Conservation (phyloP, 202 grass and related monocot species). For the Brachypodium distachyon region DNA sequence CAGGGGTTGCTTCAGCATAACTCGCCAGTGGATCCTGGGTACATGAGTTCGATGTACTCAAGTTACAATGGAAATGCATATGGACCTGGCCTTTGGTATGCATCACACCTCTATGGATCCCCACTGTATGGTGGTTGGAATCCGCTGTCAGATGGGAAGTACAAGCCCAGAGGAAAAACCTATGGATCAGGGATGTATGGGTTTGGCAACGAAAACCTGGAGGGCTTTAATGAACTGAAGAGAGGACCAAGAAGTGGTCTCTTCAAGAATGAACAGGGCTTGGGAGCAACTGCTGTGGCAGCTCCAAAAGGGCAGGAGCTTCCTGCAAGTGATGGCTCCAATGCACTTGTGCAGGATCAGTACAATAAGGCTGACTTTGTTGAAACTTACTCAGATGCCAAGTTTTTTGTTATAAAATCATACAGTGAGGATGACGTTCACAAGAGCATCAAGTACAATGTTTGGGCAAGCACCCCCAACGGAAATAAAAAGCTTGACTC, state of each 20-base stretch:
- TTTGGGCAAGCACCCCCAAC: slow-evolving; percentile 75
- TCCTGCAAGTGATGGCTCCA: slow-evolving; percentile 14
- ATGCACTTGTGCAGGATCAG: slow-evolving; percentile 25
- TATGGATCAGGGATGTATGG: slow-evolving; percentile 55
- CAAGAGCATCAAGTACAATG: slow-evolving; percentile 78
- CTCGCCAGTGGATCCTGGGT: slow-evolving; percentile 20
- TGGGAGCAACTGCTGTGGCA: slow-evolving; percentile 13
- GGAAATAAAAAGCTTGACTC: slow-evolving; percentile 60
- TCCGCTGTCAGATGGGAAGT: slow-evolving; percentile 47
- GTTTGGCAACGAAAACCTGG: slow-evolving; percentile 50
- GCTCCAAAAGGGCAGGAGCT: slow-evolving; percentile 33
- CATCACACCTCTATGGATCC: slow-evolving; percentile 47
- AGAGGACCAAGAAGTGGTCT: slow-evolving; percentile 64
- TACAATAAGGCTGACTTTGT: slow-evolving; percentile 57
- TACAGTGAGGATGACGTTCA: slow-evolving; percentile 81
- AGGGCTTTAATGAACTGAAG: slow-evolving; percentile 78
- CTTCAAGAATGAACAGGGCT: slow-evolving; percentile 39
- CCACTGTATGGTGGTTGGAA: slow-evolving; percentile 47
- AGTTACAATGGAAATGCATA: slow-evolving; percentile 50
- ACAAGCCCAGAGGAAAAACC: slow-evolving; percentile 47
- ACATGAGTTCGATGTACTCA: slow-evolving; percentile 47
- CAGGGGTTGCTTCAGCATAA: slow-evolving; percentile 36
- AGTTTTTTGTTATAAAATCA: slow-evolving; percentile 77
- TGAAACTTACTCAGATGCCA: slow-evolving; percentile 54
- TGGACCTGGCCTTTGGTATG: slow-evolving; percentile 42